These are phyloP conservation scores for Naematelia aurantialba DNA, from an alignment of 768 basidiomycete genomes.

Conservation along the genomic window DNA sequence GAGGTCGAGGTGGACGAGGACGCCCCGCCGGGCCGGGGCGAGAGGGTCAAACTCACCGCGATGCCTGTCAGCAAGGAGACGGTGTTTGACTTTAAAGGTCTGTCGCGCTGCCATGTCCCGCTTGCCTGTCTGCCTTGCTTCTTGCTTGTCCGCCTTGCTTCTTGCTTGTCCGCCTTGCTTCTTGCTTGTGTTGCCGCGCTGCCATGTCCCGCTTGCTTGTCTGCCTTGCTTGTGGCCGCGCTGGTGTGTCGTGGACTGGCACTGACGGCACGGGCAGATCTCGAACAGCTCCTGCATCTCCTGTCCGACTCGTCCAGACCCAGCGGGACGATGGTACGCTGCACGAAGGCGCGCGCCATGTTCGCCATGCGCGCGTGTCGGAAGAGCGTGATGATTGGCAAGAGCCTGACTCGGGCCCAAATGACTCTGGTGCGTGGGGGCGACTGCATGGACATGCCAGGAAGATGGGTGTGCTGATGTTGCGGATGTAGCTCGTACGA, in stretches of 20 bases:
- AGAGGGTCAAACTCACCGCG: constrained; percentile 63
- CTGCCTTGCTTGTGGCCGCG: too few species aligned
- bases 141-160: too few species aligned
- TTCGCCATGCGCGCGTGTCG: constrained; percentile 94
- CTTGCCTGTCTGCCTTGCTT: too few species aligned
- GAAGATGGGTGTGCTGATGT: too few species aligned
- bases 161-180: too few species aligned
- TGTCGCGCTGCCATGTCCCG: constrained; percentile 7
- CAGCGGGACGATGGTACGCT: constrained; percentile 77
- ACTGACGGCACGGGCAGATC: too few species aligned
- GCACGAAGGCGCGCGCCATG: constrained; percentile 89
- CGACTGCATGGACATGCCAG: too few species aligned
- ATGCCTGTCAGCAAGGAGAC: constrained; percentile 91
- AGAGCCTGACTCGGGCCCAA: constrained; percentile 67
- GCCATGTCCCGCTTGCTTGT: too few species aligned
- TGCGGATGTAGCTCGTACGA: constrained; percentile 25
- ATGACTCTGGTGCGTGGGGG: constrained; percentile 60
- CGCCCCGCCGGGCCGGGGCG: constrained; percentile 51
- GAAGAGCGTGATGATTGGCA: constrained; percentile 95
- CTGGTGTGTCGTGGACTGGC: too few species aligned
- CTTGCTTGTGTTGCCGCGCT: too few species aligned
- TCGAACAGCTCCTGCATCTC: constrained; percentile 81
- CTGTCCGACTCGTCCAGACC: constrained; percentile 65
- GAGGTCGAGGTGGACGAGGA: constrained; percentile 65
- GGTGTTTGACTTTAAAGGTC: constrained; percentile 82